Base-by-base conservation (phyloP, 2,329 filamentous ascomycete genomes). In the Hypomyces perniciosus region DNA sequence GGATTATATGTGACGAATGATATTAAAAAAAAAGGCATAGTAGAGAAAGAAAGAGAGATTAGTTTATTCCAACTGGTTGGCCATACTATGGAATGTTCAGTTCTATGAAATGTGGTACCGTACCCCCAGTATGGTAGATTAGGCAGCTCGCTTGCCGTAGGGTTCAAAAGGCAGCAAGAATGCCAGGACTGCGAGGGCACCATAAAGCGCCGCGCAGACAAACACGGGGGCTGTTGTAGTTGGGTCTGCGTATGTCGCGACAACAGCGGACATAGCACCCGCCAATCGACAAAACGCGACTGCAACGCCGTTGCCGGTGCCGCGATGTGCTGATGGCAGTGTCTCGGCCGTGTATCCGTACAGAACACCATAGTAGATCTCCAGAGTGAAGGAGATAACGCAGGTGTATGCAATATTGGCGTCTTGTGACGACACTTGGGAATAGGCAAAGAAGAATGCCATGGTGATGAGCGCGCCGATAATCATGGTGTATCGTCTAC, bases 321-420 rank as follows among this genome's bases (percentile, higher is more conserved):
- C 79, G 13, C 80, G 70, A 57, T 83, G 79, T 4, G 77, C 77
- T 29, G 72, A 74, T 0, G 76, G 76, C 7, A 80, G 65, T 1
- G 67, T 62, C 56, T 80, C 76, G 0, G 76, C 76, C 0, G 77
- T 80, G 57, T 68, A 72, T 2, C 68, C 69, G 44, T 68, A 72
- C 54, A 84, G 34, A 71, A 78, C 82, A 33, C 80, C 79, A 56
- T 86, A 86, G 62, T 85, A 85, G 48, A 85, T 77, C 55, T 85
- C 85, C 12, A 55, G 40, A 9, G 53, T 53, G 26, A 72, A 59
- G 1, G 64, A 66, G 1, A 70, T 74, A 1, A 69, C 59, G 48
- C 61, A 66, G 51, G 66, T 64, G 42, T 68, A 67, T 4, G 62
- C 53, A 53, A 63, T 57, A 12, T 64, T 62, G 6, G 59, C 58